Evolutionary conservation across 495 filamentous ascomycete species (phyloP).

Genomic region (Chaetomium cochliodes): DNA sequence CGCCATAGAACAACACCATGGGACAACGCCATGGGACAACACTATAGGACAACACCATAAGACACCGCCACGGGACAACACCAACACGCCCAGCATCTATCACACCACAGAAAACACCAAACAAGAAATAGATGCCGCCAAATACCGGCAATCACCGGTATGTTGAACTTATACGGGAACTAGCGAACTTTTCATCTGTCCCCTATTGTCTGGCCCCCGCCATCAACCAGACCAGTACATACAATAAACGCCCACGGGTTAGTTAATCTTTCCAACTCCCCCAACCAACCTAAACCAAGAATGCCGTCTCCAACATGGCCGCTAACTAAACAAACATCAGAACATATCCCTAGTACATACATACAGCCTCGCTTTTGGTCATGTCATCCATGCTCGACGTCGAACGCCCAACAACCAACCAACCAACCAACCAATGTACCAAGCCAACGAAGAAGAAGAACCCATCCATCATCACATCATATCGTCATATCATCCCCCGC

Average conservation of each 20-base stretch:
- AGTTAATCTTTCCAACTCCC: not conserved
- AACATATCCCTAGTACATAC: constrained; percentile 1
- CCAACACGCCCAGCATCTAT: too few species aligned
- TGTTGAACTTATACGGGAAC: too few species aligned
- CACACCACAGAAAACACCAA: too few species aligned
- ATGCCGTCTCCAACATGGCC: not conserved
- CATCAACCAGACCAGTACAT: not conserved
- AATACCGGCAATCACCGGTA: too few species aligned
- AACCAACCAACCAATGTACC: not conserved
- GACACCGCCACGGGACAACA: too few species aligned
- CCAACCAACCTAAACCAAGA: not conserved
- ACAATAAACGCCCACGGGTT: not conserved
- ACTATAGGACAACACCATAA: too few species aligned
- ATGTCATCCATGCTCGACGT: not conserved
- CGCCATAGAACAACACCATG: too few species aligned
- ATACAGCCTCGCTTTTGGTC: not conserved
- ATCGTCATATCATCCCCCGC: not conserved
- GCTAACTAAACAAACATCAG: not conserved
- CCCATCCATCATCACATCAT: not conserved
- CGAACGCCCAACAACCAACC: not conserved
- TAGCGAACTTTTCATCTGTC: not conserved
- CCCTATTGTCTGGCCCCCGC: not conserved
- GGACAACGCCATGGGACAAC: too few species aligned
- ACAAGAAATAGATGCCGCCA: too few species aligned
- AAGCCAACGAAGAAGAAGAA: not conserved